A percentile compares a stretch with the other conserved stretches of the same genome.
Evolutionary conservation across 331 rosid genomes (phyloP).

Genomic region (Saraca asoca): DNA sequence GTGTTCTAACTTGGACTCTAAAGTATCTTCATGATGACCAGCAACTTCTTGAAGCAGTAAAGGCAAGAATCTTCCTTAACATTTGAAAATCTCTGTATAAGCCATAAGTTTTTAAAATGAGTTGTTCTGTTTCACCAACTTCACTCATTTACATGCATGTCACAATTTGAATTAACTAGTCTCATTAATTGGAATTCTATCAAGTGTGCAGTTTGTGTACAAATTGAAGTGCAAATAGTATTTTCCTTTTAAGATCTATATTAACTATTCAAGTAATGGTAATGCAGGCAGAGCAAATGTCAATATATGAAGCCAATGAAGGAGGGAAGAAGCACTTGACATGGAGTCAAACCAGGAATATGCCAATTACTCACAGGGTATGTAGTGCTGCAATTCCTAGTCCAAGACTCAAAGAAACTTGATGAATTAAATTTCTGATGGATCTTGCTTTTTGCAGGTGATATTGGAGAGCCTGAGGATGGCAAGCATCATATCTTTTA

Average conservation of each 20-base stretch:
- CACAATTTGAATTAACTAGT: too few species aligned
- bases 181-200: too few species aligned
- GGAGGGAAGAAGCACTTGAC: conserved; percentile 60
- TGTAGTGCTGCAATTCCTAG: conserved; percentile 1
- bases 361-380: conserved; percentile 78
- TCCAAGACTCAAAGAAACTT: not conserved
- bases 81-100: too few species aligned
- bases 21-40: conserved; percentile 75
- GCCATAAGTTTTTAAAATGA: too few species aligned
- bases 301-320: conserved; percentile 54
- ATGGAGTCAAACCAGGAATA: conserved; percentile 74
- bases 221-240: too few species aligned
- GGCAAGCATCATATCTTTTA: conserved; percentile 88
- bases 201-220: too few species aligned
- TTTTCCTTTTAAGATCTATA: conserved; percentile 20
- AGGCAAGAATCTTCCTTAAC: conserved; percentile 32
- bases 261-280: conserved; percentile 20
- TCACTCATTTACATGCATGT: too few species aligned
- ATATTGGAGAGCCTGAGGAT: conserved; percentile 82
- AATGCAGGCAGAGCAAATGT: conserved; percentile 72
- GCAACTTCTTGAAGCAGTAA: conserved; percentile 62
- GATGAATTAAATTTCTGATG: conserved; percentile 12
- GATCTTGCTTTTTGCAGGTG: conserved; percentile 45
- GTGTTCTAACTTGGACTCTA: conserved; percentile 77
- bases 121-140: too few species aligned